Evolutionary conservation across 148 eudicot species (phyloP), one percentile per base, ranked within the genome.

Genomic region (Spergularia marina): DNA sequence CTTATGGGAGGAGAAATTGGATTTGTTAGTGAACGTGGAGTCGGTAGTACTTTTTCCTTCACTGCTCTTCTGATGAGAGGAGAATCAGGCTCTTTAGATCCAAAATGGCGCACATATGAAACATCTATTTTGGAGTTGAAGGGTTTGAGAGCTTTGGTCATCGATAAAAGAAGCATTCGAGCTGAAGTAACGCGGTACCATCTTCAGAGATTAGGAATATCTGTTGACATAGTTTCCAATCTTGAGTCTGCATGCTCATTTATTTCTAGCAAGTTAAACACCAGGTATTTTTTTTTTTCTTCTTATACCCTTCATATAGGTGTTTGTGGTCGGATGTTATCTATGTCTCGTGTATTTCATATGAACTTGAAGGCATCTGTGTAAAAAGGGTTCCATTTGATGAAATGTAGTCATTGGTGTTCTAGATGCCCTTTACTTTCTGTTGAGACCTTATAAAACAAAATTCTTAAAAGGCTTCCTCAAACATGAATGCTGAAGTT

Each of bases 1-100:
- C 96, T 89, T 57, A 95, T 95, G 99, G 90, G 88, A 23, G 99
- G 99, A 30, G 96, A 92, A 81, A 89, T 95, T 20, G 97, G 98
- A 41, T 92, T 95, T 76, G 86, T 71, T 59, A 95, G 98, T 36
- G 78, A 84, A 71, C 92, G 80, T 44, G 81, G 83, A 25, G 78
- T 63, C 20, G 98, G 98, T 41, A 89, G 90, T 82, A 90, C 98
- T 6, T 95, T 95, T 78, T 87, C 98, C 7, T 95, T 95, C 61
- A 92, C 92, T 6, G 88, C 84, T 16, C 75, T 79, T 65, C 80
- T 93, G 23, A 68, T 13, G 54, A 86, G 82, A 84, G 87, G 83
- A 64, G 84, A 87, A 56, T n/a, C 60, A 54, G 71, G 59, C 74
- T 79, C 78, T 44, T 20, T 81, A 55, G 87, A 84, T 71, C 62